phyloP scores from a whole-genome alignment of 2,329 filamentous ascomycete genomes.

The Fusarium neocosmosporiellum region DNA sequence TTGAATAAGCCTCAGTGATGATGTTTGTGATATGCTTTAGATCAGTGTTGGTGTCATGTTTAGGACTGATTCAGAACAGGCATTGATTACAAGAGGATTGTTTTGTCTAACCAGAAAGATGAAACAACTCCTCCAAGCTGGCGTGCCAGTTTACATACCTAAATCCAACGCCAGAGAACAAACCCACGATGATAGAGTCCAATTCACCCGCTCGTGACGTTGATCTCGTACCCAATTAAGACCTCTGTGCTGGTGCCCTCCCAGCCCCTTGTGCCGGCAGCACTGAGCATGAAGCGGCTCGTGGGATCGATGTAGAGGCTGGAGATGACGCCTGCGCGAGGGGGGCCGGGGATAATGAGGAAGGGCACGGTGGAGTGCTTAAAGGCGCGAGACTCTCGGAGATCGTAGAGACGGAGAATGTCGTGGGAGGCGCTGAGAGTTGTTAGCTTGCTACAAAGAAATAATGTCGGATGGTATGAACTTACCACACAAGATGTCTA shows the following conservation, averaged over 20 bases:
- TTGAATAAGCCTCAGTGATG: background rate
- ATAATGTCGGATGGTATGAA: background rate
- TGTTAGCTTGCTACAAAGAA: background rate
- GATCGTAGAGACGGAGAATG: constrained; percentile 91
- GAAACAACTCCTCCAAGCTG: background rate
- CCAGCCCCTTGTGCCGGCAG: constrained; percentile 94
- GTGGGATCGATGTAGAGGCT: constrained; percentile 88
- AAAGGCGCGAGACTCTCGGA: constrained; percentile 72
- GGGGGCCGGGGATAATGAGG: constrained; percentile 91
- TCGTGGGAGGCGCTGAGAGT: constrained; percentile 84
- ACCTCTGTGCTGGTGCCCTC: constrained; percentile 92
- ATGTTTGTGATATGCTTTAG: background rate
- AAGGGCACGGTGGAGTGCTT: constrained; percentile 90
- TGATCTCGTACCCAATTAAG: constrained; percentile 92
- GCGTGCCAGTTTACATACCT: background rate
- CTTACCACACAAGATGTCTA: constrained; percentile 83
- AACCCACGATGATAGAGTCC: background rate
- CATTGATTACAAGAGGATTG: background rate
- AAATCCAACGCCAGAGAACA: constrained; percentile 5
- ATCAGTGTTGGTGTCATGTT: background rate
- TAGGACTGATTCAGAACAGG: background rate
- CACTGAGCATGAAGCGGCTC: constrained; percentile 90
- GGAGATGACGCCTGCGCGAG: constrained; percentile 85
- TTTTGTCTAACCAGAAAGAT: constrained; percentile 7
- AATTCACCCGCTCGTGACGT: constrained; percentile 40